phyloP scores from a whole-genome alignment of 352 stramenopile genomes.

The Phytophthora meadii region DNA sequence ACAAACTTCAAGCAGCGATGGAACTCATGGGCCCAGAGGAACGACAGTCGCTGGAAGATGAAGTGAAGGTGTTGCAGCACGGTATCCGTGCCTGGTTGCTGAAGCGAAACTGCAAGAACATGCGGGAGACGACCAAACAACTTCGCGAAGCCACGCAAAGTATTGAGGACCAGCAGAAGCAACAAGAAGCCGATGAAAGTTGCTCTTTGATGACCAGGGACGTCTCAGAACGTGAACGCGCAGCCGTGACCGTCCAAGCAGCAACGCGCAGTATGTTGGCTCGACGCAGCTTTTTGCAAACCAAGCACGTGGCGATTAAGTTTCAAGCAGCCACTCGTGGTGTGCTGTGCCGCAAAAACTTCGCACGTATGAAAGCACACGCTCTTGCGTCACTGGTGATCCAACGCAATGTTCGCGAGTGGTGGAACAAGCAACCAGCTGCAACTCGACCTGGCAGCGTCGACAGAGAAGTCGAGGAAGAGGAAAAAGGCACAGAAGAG shows the following conservation, averaged over 20 bases:
- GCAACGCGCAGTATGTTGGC: constrained; percentile 87
- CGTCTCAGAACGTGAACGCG: constrained; percentile 68
- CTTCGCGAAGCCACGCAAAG: constrained; percentile 76
- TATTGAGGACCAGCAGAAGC: constrained; percentile 68
- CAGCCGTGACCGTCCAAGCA: constrained; percentile 85
- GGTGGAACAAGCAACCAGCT: constrained; percentile 73
- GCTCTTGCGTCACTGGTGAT: constrained; percentile 86
- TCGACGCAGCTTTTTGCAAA: constrained; percentile 83
- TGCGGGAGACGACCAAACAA: constrained; percentile 87
- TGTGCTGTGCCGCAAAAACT: constrained; percentile 86
- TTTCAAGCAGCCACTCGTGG: constrained; percentile 85
- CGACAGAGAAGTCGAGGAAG: constrained; percentile 5
- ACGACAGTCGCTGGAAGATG: constrained; percentile 83
- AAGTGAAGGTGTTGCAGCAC: constrained; percentile 86
- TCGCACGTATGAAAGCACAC: constrained; percentile 87
- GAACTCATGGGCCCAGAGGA: constrained; percentile 89
- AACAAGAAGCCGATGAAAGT: constrained; percentile 39
- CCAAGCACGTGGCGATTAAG: constrained; percentile 87
- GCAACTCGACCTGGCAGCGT: constrained; percentile 30
- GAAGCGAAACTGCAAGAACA: constrained; percentile 88
- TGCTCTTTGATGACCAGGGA: constrained; percentile 25
- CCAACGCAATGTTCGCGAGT: constrained; percentile 86
- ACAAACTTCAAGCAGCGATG: constrained; percentile 83
- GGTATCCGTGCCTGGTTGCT: constrained; percentile 90
- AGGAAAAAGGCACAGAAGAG: constrained; percentile 18